Evolutionary conservation across 768 basidiomycete genomes (phyloP).

Genomic region (Lactarius sp.): DNA sequence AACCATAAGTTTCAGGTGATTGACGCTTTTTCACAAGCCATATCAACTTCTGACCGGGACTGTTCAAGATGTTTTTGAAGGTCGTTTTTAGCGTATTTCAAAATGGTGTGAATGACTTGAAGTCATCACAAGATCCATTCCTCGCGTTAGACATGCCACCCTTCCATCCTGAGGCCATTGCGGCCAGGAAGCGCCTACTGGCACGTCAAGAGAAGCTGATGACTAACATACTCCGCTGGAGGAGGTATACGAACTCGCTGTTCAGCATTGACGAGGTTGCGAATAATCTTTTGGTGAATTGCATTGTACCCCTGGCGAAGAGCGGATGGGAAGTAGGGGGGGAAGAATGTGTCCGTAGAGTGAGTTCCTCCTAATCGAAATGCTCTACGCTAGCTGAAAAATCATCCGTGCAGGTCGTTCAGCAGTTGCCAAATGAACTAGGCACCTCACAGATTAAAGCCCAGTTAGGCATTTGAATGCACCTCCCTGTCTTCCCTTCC

Average conservation of each 20-base stretch:
- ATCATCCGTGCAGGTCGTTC: conserved; percentile 13
- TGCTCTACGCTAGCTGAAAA: conserved; percentile 1
- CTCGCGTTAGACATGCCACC: conserved; percentile 37
- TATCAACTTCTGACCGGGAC: conserved; percentile 3
- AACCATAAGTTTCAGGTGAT: conserved; percentile 61
- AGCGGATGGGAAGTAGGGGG: conserved; percentile 89
- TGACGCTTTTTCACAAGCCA: conserved; percentile 4
- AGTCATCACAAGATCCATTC: conserved; percentile 48
- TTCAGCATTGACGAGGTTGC: conserved; percentile 53
- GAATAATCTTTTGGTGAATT: conserved; percentile 50
- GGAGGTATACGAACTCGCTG: conserved; percentile 61
- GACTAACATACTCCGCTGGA: conserved; percentile 68
- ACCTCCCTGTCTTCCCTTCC: background rate
- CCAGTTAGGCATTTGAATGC: conserved; percentile 15
- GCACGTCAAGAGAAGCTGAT: conserved; percentile 66
- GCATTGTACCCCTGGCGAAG: conserved; percentile 61
- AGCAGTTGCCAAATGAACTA: conserved; percentile 18
- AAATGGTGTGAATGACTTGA: conserved; percentile 47
- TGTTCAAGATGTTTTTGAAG: conserved; percentile 50
- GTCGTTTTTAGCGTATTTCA: conserved; percentile 50
- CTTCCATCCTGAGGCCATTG: conserved; percentile 75
- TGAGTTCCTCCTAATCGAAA: conserved; percentile 32
- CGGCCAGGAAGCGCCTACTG: conserved; percentile 67
- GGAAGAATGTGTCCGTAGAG: conserved; percentile 56
- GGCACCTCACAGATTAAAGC: conserved; percentile 25